Conservation (phyloP, 306 rosid species). For the Astragalus glycyphyllos region DNA sequence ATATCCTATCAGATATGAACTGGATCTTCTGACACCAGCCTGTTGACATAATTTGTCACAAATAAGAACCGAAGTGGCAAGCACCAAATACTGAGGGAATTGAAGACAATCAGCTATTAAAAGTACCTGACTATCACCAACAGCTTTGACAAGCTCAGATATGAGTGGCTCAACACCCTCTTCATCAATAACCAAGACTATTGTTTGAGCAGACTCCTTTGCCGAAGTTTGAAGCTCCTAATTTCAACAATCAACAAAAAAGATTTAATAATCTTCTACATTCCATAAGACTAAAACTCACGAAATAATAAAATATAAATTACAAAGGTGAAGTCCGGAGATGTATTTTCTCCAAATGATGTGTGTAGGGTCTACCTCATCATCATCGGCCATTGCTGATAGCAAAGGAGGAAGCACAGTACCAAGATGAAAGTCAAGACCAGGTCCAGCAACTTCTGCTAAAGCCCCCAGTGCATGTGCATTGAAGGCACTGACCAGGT, state of each 20-base stretch:
- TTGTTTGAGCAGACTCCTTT: constrained; percentile 91
- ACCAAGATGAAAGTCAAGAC: constrained; percentile 82
- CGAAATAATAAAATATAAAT: constrained; percentile 4
- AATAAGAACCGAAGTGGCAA: constrained; percentile 2
- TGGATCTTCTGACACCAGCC: constrained; percentile 82
- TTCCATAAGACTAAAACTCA: constrained; percentile 9
- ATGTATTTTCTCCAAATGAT: constrained; percentile 25
- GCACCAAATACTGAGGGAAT: background rate
- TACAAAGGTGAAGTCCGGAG: constrained; percentile 29
- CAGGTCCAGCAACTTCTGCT: constrained; percentile 97
- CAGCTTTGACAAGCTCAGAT: constrained; percentile 83
- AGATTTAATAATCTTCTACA: constrained; percentile 21
- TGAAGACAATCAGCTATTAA: constrained; percentile 3
- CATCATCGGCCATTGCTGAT: constrained; percentile 76
- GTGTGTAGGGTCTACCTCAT: constrained; percentile 52
- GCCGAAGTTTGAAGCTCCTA: constrained; percentile 89
- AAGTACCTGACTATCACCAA: constrained; percentile 79
- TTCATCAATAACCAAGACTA: constrained; percentile 82
- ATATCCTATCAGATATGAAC: constrained; percentile 85
- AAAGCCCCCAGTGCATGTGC: constrained; percentile 99
- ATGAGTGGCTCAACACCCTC: constrained; percentile 89
- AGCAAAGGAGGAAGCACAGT: constrained; percentile 92
- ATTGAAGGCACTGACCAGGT: constrained; percentile 75
- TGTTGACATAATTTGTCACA: constrained; percentile 50
- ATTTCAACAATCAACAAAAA: constrained; percentile 41